Conservation (phyloP, 306 rosid genomes). For the Prunus fruticosa region DNA sequence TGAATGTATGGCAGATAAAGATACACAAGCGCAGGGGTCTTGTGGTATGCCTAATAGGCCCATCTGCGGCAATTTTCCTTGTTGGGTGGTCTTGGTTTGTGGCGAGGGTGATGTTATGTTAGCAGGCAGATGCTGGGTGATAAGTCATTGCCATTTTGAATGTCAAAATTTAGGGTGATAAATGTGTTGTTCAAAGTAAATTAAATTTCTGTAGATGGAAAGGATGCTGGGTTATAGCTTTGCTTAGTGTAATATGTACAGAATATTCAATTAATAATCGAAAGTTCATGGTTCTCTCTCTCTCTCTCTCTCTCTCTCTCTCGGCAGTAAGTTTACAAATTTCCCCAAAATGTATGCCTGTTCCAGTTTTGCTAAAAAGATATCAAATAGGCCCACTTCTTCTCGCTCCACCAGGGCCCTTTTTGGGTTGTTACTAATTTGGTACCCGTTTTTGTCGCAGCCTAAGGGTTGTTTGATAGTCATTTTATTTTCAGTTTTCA, state of each 20-base stretch:
- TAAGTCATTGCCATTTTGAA: conserved; percentile 2
- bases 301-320: neutral
- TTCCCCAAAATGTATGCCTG: too few relatives aligned
- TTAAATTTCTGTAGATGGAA: conserved; percentile 17
- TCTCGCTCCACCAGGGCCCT: too few relatives aligned
- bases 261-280: conserved; percentile 15
- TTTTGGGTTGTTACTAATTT: too few relatives aligned
- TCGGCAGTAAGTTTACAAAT: too few relatives aligned
- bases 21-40: neutral
- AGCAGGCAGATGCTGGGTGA: conserved; percentile 3
- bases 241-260: conserved; percentile 26
- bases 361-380: too few relatives aligned
- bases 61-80: neutral
- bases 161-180: conserved; percentile 16
- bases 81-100: neutral
- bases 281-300: conserved; percentile 6
- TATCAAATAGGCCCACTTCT: too few relatives aligned
- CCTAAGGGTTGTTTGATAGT: too few relatives aligned
- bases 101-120: conserved; percentile 1
- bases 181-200: neutral
- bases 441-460: too few relatives aligned
- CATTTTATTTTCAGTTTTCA: too few relatives aligned
- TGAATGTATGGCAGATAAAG: neutral
- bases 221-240: conserved; percentile 6
- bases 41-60: neutral